Percentiles rank a stretch among this genome's conserved stretches.
Conservation (phyloP, 2,329 filamentous ascomycete genomes). For the Trichoderma brevicompactum region DNA sequence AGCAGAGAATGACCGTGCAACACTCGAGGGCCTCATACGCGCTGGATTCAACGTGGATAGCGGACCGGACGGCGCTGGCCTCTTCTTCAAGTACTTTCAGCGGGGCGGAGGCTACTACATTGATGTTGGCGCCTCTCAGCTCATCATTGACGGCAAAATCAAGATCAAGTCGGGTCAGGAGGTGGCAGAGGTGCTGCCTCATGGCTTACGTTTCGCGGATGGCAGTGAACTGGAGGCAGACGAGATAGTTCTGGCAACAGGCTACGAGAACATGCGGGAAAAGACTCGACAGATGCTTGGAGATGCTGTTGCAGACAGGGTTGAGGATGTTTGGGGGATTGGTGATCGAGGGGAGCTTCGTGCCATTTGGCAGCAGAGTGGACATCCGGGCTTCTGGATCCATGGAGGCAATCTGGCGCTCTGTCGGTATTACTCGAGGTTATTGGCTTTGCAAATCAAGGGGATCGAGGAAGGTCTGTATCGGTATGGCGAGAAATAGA, state of each 20-base stretch:
- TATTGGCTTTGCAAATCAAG: conserved; percentile 59
- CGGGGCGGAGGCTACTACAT: conserved; percentile 73
- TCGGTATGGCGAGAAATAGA: conserved; percentile 40
- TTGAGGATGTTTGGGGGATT: conserved; percentile 66
- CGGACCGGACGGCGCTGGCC: conserved; percentile 60
- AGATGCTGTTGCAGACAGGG: conserved; percentile 60
- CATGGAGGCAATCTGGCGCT: conserved; percentile 68
- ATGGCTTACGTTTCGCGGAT: conserved; percentile 55
- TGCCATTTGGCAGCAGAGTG: conserved; percentile 62
- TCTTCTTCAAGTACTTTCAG: conserved; percentile 67
- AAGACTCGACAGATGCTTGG: conserved; percentile 66
- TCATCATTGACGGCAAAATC: conserved; percentile 68
- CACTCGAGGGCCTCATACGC: conserved; percentile 51
- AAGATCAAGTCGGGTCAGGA: conserved; percentile 64
- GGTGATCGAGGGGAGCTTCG: conserved; percentile 61
- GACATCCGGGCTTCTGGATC: conserved; percentile 68
- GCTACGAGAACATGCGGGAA: conserved; percentile 70
- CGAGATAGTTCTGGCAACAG: conserved; percentile 66
- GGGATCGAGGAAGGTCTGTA: conserved; percentile 47
- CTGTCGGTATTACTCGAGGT: conserved; percentile 62
- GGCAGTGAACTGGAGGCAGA: conserved; percentile 62
- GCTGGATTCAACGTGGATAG: conserved; percentile 65
- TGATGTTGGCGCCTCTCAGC: conserved; percentile 65
- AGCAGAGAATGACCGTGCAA: conserved; percentile 44
- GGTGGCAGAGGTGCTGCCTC: conserved; percentile 54